These are phyloP conservation scores for Leucocoprinus leucothites DNA, from an alignment of 768 basidiomycete genomes.

Conservation along the genomic window DNA sequence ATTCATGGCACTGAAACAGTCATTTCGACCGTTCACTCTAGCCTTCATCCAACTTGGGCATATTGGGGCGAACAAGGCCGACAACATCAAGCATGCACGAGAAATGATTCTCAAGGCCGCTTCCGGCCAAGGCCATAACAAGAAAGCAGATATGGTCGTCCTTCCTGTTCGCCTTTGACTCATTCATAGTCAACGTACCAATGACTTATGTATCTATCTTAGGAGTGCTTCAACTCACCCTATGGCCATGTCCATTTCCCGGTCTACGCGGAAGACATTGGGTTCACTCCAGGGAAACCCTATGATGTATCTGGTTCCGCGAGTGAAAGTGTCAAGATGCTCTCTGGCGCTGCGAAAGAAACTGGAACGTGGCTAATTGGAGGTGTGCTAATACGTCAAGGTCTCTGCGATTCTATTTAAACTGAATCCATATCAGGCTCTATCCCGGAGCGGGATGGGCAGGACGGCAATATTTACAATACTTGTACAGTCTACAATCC, in stretches of 20 bases:
- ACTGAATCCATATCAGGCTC: constrained; percentile 55
- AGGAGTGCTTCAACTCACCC: constrained; percentile 91
- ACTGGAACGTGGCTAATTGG: constrained; percentile 85
- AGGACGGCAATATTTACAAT: constrained; percentile 78
- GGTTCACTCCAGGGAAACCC: constrained; percentile 49
- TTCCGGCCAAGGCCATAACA: constrained; percentile 33
- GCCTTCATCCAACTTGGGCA: constrained; percentile 88
- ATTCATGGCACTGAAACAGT: constrained; percentile 7
- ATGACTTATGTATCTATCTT: not conserved
- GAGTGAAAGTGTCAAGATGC: constrained; percentile 79
- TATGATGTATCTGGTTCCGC: constrained; percentile 54
- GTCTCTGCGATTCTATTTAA: not conserved
- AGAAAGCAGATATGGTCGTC: constrained; percentile 78
- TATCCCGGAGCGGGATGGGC: constrained; percentile 79
- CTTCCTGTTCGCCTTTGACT: constrained; percentile 61
- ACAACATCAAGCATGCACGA: constrained; percentile 81
- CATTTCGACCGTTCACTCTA: constrained; percentile 73
- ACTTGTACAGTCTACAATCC: constrained; percentile 91
- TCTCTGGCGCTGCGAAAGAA: constrained; percentile 79
- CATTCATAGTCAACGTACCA: not conserved
- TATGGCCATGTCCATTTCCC: constrained; percentile 84
- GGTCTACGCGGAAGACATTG: constrained; percentile 78
- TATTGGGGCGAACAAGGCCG: constrained; percentile 64
- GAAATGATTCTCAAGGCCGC: constrained; percentile 76
- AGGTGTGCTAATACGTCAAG: constrained; percentile 44